Base-by-base conservation (phyloP, 371 early-diverging fungal genomes). In the Apophysomyces variabilis region DNA sequence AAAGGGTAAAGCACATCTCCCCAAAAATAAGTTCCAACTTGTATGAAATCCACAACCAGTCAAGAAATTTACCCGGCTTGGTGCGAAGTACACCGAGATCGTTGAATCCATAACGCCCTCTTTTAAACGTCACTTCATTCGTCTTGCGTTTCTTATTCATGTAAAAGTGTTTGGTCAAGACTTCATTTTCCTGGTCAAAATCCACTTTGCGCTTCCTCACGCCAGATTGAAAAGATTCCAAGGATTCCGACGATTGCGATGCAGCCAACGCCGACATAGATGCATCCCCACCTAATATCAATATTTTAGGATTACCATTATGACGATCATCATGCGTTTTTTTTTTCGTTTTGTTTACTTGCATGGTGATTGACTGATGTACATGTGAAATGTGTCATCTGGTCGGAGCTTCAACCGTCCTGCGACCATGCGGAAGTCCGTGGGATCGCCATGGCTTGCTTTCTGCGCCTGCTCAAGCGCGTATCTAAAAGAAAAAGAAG, bases 321-420 rank as follows among this genome's bases (percentile, higher is more conserved):
- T 60, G 21, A 16, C 21, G 21, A 47, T 21, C 8, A 35, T 56
- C 38, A 45, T 9, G 9, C 21, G 44, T 56, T 8, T 38, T 58
- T 16, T 9, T 56, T 12, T 9, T 5, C 21, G 44, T 56, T 8
- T 38, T 58, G n/a, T 9, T 56, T 12, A 12, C 83, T 77, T 82
- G 88, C 93, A 93, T 16, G 93, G 89, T 1, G 88, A 79, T 62
- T 93, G 93, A 32, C 90, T 91, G 38, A 93, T 84, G 67, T 93
- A 93, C 76, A 92, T 80, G 66, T 91, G 88, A 63, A 91, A 87
- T 38, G 79, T 72, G 16, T 65, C 69, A 11, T 66, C 61, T 9
- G 74, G 58, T 9, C 59, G 26, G 44, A 64, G 38, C 18, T 11
- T 56, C 45, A 66, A 45, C 38, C 44, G 63, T 3, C 43, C 64